Evolutionary conservation across 768 basidiomycete species (phyloP), one percentile per base, ranked within the genome.

Genomic region (Pleurotus cornucopiae): DNA sequence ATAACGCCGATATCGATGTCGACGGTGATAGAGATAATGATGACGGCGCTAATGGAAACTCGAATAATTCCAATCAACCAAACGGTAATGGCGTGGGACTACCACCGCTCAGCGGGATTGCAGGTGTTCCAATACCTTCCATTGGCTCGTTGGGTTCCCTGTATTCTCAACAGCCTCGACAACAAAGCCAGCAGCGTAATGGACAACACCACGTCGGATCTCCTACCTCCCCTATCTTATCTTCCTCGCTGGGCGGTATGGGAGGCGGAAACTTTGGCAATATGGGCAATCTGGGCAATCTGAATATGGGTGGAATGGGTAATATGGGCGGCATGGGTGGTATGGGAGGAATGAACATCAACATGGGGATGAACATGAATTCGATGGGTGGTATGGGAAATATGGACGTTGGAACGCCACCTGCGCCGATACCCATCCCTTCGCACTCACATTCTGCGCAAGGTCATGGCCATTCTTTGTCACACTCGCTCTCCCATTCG

Each of bases 41-140:
- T 14, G 23, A 16, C 46, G 13, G 7, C 63, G 65, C 4, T 62
- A 67, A 9, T 47, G 68, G 0, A 57, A 73, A 45, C 56, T 51
- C 20, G 47, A 41, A 6, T 61, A 63, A 2, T 58, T 20, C 26
- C 3, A 48, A 12, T 38, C 34, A 38, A 51, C 49, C 21, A n/a
- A 20, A 34, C 11, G 30, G 30, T 34, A 34, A 34, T 34, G 30
- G 30, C 30, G 30, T 34, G 14, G 34, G 26, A 20, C 25, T 52
- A 39, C 51, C 51, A 7, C 51, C 51, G n/a, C 39, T 52, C n/a
- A 52, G 38, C 26, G 39, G 39, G 21, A 47, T 47, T 13, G 43
- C n/a, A 21, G 38, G 51, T 13, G 41, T 52, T 12, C 51, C 51
- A 34, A 40, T 52, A 30, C 51, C 39, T 14, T 20, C 37, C 4